These are phyloP conservation scores for Cyclotella baltica DNA, from an alignment of 108 stramenopile species.

Conservation along the genomic window DNA sequence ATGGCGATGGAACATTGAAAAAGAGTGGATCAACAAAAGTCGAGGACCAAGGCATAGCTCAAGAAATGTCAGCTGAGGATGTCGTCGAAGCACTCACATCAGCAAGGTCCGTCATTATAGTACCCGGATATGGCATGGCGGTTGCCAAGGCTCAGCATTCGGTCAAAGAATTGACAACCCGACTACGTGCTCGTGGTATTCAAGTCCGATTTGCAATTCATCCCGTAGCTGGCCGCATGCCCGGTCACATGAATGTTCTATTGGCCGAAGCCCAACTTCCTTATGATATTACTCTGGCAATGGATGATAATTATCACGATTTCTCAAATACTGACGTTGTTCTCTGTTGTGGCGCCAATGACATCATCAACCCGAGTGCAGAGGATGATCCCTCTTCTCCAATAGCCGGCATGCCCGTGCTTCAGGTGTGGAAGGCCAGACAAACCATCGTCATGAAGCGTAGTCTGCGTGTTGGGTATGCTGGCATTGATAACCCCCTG, in stretches of 20 bases:
- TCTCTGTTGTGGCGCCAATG: constrained; percentile 98
- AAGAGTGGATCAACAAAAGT: not conserved
- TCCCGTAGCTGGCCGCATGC: constrained; percentile 98
- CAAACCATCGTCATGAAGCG: constrained; percentile 99
- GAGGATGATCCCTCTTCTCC: constrained; percentile 97
- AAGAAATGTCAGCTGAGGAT: too few species aligned
- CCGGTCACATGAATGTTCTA: constrained; percentile 98
- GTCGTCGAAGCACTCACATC: not conserved
- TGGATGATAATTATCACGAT: constrained; percentile 98
- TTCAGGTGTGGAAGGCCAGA: constrained; percentile 97
- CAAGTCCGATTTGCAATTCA: constrained; percentile 94
- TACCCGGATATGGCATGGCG: constrained; percentile 98
- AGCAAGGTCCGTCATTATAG: constrained; percentile 60
- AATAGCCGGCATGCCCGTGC: constrained; percentile 96
- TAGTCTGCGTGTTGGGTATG: constrained; percentile 97
- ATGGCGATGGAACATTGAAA: constrained; percentile 87
- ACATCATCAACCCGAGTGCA: constrained; percentile 98
- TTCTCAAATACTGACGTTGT: constrained; percentile 92
- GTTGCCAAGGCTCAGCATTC: constrained; percentile 97
- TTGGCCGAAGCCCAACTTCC: constrained; percentile 99
- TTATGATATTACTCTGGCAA: constrained; percentile 98
- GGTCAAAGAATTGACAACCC: constrained; percentile 92
- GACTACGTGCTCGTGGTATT: constrained; percentile 86
- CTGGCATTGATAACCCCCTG: constrained; percentile 99
- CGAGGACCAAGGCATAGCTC: too few species aligned